Percentiles rank a stretch among this genome's conserved stretches.
Conservation (phyloP, 1,139 yeast genomes). For the Williopsis jadinii region DNA sequence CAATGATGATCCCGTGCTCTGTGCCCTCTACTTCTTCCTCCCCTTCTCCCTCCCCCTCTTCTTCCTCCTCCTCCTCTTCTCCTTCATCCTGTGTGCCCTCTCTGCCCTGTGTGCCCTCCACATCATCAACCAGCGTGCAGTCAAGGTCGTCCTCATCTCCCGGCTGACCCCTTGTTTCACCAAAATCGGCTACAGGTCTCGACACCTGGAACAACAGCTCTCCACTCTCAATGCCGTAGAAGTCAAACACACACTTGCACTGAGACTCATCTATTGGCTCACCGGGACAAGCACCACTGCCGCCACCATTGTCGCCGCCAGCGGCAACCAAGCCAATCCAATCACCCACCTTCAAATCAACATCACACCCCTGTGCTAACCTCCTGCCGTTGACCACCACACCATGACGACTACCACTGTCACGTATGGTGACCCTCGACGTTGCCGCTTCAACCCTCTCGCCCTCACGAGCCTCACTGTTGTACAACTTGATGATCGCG, state of each 20-base stretch:
- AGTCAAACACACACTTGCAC: slow-evolving; percentile 5
- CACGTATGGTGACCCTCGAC: slow-evolving; percentile 1
- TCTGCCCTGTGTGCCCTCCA: background rate
- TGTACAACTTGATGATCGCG: slow-evolving; percentile 1
- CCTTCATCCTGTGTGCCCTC: background rate
- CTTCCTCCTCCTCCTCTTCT: background rate
- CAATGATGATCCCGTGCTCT: too few relatives aligned
- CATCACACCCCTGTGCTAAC: background rate
- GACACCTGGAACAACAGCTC: slow-evolving; percentile 3
- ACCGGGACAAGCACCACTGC: background rate
- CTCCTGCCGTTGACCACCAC: slow-evolving; percentile 5
- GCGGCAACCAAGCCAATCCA: slow-evolving; percentile 8
- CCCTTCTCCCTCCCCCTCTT: too few relatives aligned
- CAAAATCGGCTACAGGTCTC: background rate
- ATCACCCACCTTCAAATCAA: slow-evolving; percentile 4
- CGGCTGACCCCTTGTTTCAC: background rate
- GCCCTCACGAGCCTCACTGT: background rate
- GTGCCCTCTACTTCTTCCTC: too few relatives aligned
- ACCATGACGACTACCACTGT: slow-evolving; percentile 9
- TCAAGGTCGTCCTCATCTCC: background rate
- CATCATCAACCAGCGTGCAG: background rate
- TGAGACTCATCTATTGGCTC: background rate
- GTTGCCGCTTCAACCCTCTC: background rate
- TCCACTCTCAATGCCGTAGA: slow-evolving; percentile 1
- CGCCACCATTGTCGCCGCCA: background rate